phyloP scores from a whole-genome alignment of 805 yeast genomes.

The Zygotorulaspora danielsina region DNA sequence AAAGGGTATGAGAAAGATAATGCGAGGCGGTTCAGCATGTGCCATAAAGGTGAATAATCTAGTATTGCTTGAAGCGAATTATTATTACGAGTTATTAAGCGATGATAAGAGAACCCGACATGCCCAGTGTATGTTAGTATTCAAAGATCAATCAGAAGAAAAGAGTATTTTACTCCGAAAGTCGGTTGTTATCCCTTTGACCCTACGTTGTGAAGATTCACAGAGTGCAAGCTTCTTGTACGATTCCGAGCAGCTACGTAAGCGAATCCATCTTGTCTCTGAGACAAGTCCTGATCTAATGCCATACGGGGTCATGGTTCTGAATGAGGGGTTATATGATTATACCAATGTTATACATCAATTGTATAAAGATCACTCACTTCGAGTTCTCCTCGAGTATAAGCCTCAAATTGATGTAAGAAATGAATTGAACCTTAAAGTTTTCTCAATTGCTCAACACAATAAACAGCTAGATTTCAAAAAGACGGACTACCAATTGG shows the following conservation, averaged over 20 bases:
- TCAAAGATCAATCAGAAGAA: conserved; percentile 8
- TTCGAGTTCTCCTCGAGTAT: conserved; percentile 13
- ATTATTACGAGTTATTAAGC: conserved; percentile 8
- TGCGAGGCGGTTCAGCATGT: conserved; percentile 1
- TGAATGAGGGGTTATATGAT: conserved; percentile 12
- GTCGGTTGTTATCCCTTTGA: conserved; percentile 11
- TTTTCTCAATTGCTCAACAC: conserved; percentile 3
- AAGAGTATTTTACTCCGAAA: conserved; percentile 2
- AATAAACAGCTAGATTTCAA: background rate
- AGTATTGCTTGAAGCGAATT: conserved; percentile 13
- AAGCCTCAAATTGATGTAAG: conserved; percentile 10
- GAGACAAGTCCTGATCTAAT: conserved; percentile 8
- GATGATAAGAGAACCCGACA: conserved; percentile 1
- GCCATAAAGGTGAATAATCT: conserved; percentile 8
- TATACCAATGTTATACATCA: conserved; percentile 8
- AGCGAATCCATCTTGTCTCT: conserved; percentile 9
- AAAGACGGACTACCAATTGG: conserved; percentile 6
- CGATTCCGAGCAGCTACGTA: conserved; percentile 7
- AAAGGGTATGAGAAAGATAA: too few relatives aligned
- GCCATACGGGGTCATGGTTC: conserved; percentile 11
- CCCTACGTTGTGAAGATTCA: conserved; percentile 1
- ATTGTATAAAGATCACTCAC: background rate
- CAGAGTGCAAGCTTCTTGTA: conserved; percentile 9
- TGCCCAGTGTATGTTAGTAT: conserved; percentile 17
- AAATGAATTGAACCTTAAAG: conserved; percentile 3